Percentiles rank a stretch among this genome's conserved stretches.
Conservation (phyloP, 2,329 filamentous ascomycete species). For the Chaetomiaceae sp. region DNA sequence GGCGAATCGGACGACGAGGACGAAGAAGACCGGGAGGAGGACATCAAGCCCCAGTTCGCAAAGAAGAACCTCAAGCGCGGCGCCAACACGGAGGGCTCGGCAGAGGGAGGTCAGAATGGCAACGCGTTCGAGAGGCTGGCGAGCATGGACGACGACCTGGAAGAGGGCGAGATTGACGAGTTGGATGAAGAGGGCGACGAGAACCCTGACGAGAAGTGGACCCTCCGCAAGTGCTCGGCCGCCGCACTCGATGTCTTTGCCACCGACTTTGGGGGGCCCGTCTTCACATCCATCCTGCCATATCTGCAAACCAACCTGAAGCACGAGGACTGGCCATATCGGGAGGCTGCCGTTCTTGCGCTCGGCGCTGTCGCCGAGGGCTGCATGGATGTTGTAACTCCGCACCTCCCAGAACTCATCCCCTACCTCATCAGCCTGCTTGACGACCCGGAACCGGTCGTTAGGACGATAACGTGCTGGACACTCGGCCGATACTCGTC, state of each 20-base stretch:
- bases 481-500: conserved; percentile 88
- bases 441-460: conserved; percentile 80
- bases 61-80: conserved; percentile 59
- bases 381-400: conserved; percentile 83
- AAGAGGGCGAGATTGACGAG: conserved; percentile 84
- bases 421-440: conserved; percentile 86
- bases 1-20: conserved; percentile 87
- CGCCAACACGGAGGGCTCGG: conserved; percentile 50
- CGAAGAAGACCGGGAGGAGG: conserved; percentile 81
- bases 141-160: conserved; percentile 67
- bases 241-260: conserved; percentile 93
- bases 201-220: conserved; percentile 91
- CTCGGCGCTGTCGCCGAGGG: conserved; percentile 93
- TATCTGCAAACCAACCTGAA: conserved; percentile 88
- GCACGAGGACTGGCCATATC: conserved; percentile 83
- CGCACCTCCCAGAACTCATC: conserved; percentile 84
- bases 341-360: conserved; percentile 90
- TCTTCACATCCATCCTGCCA: conserved; percentile 88
- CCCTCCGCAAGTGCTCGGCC: conserved; percentile 91
- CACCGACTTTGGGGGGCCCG: conserved; percentile 77
- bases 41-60: conserved; percentile 90
- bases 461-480: conserved; percentile 97
- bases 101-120: conserved; percentile 46
- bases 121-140: conserved; percentile 53
- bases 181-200: conserved; percentile 65